These are phyloP conservation scores for Meira miltonrushii DNA, from an alignment of 1,284 basidiomycete genomes.

Conservation along the genomic window DNA sequence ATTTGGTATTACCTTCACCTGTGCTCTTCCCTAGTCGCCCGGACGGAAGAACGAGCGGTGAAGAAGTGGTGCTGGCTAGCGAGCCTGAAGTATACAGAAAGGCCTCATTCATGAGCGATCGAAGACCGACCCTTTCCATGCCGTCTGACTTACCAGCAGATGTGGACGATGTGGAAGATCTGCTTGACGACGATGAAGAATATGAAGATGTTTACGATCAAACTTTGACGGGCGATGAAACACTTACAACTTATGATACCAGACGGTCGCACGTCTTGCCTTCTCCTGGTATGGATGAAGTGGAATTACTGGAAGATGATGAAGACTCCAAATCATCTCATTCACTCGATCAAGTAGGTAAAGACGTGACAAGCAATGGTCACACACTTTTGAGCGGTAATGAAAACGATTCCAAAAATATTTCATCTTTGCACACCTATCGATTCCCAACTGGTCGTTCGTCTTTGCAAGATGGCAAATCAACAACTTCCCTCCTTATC, in stretches of 20 bases:
- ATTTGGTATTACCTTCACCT: neutral
- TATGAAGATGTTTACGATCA: neutral
- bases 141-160: neutral
- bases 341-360: too few relatives aligned
- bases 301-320: constrained; percentile 3
- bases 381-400: too few relatives aligned
- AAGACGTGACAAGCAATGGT: too few relatives aligned
- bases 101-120: too few relatives aligned
- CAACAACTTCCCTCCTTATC: too few relatives aligned
- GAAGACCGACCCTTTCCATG: neutral
- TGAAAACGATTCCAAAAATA: too few relatives aligned
- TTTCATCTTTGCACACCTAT: too few relatives aligned
- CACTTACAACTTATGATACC: neutral
- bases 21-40: neutral
- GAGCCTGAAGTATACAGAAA: too few relatives aligned
- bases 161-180: neutral
- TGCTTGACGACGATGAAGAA: neutral
- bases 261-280: neutral
- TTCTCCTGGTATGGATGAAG: constrained; percentile 3
- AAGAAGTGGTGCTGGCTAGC: too few relatives aligned
- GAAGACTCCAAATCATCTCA: neutral
- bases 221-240: neutral
- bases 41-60: too few relatives aligned
- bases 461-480: too few relatives aligned
- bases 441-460: too few relatives aligned